phyloP scores from a whole-genome alignment of 2,329 filamentous ascomycete genomes.

The Diaporthe vexans region DNA sequence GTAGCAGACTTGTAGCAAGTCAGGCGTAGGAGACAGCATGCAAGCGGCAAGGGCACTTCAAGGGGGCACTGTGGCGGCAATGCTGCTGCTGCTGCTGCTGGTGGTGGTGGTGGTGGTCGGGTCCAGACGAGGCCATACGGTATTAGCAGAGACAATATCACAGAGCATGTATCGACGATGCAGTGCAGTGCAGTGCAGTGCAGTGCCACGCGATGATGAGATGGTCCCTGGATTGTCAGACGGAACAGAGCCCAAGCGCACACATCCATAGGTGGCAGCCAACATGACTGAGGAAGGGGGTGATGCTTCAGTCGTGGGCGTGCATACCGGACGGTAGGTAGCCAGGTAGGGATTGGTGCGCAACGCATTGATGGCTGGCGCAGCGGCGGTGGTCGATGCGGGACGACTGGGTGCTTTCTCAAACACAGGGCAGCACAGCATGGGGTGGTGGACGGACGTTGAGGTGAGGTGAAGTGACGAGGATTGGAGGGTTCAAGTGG shows the following conservation, averaged over 20 bases:
- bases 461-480: slow-evolving; percentile 5
- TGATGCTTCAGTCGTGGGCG: slow-evolving; percentile 17
- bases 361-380: slow-evolving; percentile 27
- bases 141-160: slow-evolving; percentile 5
- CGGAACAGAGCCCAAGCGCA: slow-evolving; percentile 10
- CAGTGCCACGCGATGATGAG: neutral
- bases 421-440: slow-evolving; percentile 17
- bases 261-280: neutral
- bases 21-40: slow-evolving; percentile 5
- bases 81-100: neutral
- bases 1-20: slow-evolving; percentile 36
- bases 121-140: neutral
- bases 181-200: neutral
- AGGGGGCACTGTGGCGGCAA: slow-evolving; percentile 12
- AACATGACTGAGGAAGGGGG: neutral
- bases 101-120: neutral
- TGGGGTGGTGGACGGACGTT: neutral
- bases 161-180: neutral
- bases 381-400: slow-evolving; percentile 13
- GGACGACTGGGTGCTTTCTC: neutral
- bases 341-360: slow-evolving; percentile 6
- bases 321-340: slow-evolving; percentile 26
- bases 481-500: neutral
- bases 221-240: neutral
- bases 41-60: slow-evolving; percentile 11